phyloP scores from a whole-genome alignment of 805 yeast genomes.

The Danielia reshetovae region DNA sequence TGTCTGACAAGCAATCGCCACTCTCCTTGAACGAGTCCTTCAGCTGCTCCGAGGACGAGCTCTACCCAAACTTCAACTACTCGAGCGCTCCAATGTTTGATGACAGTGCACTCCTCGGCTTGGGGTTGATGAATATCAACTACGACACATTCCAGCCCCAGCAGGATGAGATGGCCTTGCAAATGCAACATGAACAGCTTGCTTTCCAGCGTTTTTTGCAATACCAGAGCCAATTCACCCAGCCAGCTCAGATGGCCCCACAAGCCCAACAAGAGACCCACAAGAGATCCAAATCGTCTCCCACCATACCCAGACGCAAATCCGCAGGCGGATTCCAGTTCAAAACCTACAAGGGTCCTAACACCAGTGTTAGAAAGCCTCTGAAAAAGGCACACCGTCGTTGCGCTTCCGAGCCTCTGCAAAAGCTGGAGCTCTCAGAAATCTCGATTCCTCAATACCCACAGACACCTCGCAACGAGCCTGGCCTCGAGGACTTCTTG shows the following conservation, averaged over 20 bases:
- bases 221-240: constrained; percentile 2
- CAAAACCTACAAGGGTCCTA: constrained; percentile 29
- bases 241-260: constrained; percentile 1
- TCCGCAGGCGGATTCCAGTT: constrained; percentile 23
- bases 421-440: neutral
- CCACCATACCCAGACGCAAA: constrained; percentile 16
- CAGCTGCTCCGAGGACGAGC: constrained; percentile 19
- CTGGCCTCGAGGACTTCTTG: constrained; percentile 14
- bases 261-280: constrained; percentile 1
- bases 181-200: constrained; percentile 1
- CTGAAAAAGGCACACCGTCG: constrained; percentile 18
- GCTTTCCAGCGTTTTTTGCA: constrained; percentile 4
- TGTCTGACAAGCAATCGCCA: neutral
- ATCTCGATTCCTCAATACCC: too few relatives aligned
- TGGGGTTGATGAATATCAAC: constrained; percentile 28
- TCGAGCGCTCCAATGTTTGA: constrained; percentile 1
- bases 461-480: neutral
- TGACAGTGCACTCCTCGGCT: constrained; percentile 18
- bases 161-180: neutral
- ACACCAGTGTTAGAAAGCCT: constrained; percentile 15
- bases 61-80: constrained; percentile 4
- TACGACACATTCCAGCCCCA: constrained; percentile 5
- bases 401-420: constrained; percentile 21
- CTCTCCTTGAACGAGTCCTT: constrained; percentile 16
- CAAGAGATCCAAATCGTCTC: constrained; percentile 24